A percentile compares a stretch with the other conserved stretches of the same genome.
Evolutionary conservation across 768 basidiomycete genomes (phyloP).

Genomic region (Hericium erinaceus): DNA sequence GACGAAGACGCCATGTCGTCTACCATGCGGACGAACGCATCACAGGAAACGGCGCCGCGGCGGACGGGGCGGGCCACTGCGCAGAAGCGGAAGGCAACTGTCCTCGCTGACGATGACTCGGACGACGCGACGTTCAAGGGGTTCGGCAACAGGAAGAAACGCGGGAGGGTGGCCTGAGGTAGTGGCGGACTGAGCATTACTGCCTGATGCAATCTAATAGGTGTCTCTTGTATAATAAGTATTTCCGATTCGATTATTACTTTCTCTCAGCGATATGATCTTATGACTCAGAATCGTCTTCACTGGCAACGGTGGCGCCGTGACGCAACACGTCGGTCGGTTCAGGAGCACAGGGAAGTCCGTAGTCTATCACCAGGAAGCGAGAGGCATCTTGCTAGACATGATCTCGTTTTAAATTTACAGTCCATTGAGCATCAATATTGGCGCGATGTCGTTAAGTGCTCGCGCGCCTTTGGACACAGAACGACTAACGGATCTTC

Average conservation of each 20-base stretch:
- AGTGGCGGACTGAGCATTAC: background rate
- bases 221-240: background rate
- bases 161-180: background rate
- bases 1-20: slow-evolving; percentile 16
- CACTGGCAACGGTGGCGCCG: too few species aligned
- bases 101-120: slow-evolving; percentile 50
- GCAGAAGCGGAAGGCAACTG: slow-evolving; percentile 8
- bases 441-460: too few species aligned
- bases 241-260: background rate
- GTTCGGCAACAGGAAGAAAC: slow-evolving; percentile 31
- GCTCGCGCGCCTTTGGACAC: too few species aligned
- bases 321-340: too few species aligned
- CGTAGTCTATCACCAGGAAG: too few species aligned
- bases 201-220: background rate
- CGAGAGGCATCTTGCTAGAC: too few species aligned
- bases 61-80: slow-evolving; percentile 10
- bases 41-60: slow-evolving; percentile 7
- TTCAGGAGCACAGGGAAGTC: too few species aligned
- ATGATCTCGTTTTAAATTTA: too few species aligned
- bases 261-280: too few species aligned
- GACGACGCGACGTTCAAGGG: slow-evolving; percentile 62
- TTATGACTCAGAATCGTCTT: too few species aligned
- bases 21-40: slow-evolving; percentile 17
- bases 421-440: too few species aligned
- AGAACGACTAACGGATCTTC: too few species aligned